Base-by-base conservation (phyloP, 371 early-diverging fungal species). In the Lichtheimia ornata region DNA sequence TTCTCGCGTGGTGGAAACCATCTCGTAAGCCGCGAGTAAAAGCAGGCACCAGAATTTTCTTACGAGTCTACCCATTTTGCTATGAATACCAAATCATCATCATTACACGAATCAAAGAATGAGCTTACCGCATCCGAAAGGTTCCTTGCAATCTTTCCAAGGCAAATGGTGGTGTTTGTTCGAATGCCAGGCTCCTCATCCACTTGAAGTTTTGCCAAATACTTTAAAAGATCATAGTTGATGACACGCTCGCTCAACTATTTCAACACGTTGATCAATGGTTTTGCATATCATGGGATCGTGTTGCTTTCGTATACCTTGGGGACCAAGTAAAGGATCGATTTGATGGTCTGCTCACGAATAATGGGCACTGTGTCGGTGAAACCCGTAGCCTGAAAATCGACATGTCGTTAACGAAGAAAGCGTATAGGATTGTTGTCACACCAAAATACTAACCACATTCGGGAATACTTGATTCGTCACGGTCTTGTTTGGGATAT, bases 131-230 rank as follows among this genome's bases (percentile, higher is more conserved):
- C 63, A 13, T 91, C 91, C 59, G 72, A 89, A 17, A 95, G 71
- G 62, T 87, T 56, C 28, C 87, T 88, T 54, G 90, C 86, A 49
- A 96, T 85, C 69, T 96, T 96, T 14, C 96, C 97, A 9, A 97
- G 68, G 65, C 96, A 96, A 44, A 97, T 92, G 9, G 93, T 90
- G 13, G 96, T 89, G 64, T 97, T 97, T 61, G 98, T 94, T 40
- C 98, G 83, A 65, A 98, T 97, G 1, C 97, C 97, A 0, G 98
- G 96, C 63, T 97, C 95, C 25, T 88, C 84, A 73, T 98, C 98
- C 54, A 86, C 85, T 52, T 95, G 93, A 5, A 94, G 74, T 56
- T 94, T 94, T 25, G 92, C 94, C 4, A 98, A 73, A 59, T 92
- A 88, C 53, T 90, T 78, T 28, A 97, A 58, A 1, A 97, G 70